Conservation (phyloP, 352 stramenopile genomes). For the Globisporangium alternatum region DNA sequence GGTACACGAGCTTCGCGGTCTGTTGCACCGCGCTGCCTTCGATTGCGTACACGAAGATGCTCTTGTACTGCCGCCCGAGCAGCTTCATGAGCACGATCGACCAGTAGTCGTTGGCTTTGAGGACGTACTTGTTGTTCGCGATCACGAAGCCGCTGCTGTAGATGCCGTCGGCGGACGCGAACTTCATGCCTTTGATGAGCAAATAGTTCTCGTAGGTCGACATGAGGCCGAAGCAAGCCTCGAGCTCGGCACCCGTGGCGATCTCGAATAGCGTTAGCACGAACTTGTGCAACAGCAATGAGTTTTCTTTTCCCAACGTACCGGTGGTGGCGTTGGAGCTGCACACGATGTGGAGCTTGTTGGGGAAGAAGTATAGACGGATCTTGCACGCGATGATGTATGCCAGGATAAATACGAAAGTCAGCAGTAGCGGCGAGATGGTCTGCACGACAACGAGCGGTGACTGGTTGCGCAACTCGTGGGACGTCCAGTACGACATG, state of each 20-base stretch:
- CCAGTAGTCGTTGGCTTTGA: not conserved
- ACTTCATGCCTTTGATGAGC: not conserved
- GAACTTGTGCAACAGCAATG: not conserved
- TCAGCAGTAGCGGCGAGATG: not conserved
- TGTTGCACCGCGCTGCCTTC: not conserved
- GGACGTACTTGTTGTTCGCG: not conserved
- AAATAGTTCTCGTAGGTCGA: not conserved
- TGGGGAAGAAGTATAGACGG: not conserved
- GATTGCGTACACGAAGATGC: not conserved
- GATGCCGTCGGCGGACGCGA: not conserved
- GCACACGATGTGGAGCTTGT: not conserved
- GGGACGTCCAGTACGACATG: not conserved
- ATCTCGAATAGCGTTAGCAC: slow-evolving; percentile 14
- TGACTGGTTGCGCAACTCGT: not conserved
- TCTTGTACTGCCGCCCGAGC: not conserved
- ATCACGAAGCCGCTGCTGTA: not conserved
- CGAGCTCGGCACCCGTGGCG: not conserved
- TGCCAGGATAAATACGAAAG: not conserved
- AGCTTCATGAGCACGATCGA: not conserved
- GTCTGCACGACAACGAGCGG: not conserved
- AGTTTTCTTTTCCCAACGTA: not conserved
- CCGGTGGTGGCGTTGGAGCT: not conserved
- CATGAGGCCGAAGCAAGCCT: not conserved
- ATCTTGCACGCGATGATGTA: slow-evolving; percentile 10
- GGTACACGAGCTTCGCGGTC: not conserved